Conservation (phyloP, 2,329 filamentous ascomycete genomes). For the Dendryphion nanum region DNA sequence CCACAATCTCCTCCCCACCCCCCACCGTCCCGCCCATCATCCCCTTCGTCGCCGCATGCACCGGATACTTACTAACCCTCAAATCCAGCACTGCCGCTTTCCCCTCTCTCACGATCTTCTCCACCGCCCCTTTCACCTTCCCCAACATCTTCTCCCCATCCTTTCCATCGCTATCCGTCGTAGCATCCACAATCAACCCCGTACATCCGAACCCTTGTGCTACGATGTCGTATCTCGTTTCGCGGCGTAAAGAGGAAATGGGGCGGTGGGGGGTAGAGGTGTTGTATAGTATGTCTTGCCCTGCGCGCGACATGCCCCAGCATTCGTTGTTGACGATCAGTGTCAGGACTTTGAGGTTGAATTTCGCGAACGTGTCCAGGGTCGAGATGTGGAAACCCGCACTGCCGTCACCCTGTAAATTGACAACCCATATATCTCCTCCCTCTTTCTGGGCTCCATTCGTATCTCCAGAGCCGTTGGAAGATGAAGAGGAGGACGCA, state of each 20-base stretch:
- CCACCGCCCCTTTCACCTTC: slow-evolving; percentile 23
- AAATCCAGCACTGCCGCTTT: slow-evolving; percentile 42
- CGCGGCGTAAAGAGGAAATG: slow-evolving; percentile 27
- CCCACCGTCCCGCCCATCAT: slow-evolving; percentile 47
- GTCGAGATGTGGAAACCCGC: slow-evolving; percentile 49
- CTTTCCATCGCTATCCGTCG: slow-evolving; percentile 12
- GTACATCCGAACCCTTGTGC: slow-evolving; percentile 41
- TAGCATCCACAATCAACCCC: slow-evolving; percentile 15
- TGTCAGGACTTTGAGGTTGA: slow-evolving; percentile 42
- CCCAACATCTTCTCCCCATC: slow-evolving; percentile 14
- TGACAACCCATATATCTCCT: slow-evolving; percentile 40
- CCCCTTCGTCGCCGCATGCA: slow-evolving; percentile 32
- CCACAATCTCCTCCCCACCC: slow-evolving; percentile 46
- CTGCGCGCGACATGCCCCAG: slow-evolving; percentile 48
- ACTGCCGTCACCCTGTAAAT: slow-evolving; percentile 47
- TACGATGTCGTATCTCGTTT: slow-evolving; percentile 43
- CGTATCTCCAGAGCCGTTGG: too few species aligned
- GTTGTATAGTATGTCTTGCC: slow-evolving; percentile 46
- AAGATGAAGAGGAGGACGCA: too few species aligned
- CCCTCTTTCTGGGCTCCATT: too few species aligned
- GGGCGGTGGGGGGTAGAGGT: slow-evolving; percentile 28
- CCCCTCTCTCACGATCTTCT: slow-evolving; percentile 24
- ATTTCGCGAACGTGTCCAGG: slow-evolving; percentile 45
- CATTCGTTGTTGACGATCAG: slow-evolving; percentile 46
- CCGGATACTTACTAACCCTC: slow-evolving; percentile 34